Evolutionary conservation across 495 filamentous ascomycete genomes (phyloP).

Genomic region (Tuber umbilicatum): DNA sequence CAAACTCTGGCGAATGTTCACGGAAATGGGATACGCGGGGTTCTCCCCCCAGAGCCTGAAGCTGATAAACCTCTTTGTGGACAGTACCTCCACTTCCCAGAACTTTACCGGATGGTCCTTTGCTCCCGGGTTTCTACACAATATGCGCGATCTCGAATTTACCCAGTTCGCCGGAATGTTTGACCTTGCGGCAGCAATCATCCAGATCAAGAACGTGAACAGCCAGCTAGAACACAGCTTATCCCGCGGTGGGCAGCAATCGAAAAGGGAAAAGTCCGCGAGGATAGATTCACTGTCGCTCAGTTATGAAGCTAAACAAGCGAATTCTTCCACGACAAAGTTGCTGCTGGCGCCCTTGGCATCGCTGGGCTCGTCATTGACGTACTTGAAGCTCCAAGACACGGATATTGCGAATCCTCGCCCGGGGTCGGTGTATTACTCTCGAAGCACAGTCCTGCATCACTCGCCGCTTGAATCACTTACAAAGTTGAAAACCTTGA

Average conservation of each 20-base stretch:
- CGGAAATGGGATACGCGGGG: constrained; percentile 32
- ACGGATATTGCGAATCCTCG: constrained; percentile 21
- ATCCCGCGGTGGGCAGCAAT: constrained; percentile 12
- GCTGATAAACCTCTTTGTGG: constrained; percentile 30
- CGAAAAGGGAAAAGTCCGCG: constrained; percentile 5
- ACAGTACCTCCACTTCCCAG: constrained; percentile 20
- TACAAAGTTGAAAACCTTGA: constrained; percentile 25
- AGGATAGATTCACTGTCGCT: constrained; percentile 29
- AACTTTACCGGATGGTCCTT: constrained; percentile 30
- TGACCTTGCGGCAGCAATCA: constrained; percentile 19
- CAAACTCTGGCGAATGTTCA: constrained; percentile 34
- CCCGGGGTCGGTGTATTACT: constrained; percentile 24
- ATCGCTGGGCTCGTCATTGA: constrained; percentile 25
- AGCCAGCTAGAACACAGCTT: constrained; percentile 23
- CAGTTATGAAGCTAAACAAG: constrained; percentile 33
- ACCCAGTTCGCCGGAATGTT: constrained; percentile 28
- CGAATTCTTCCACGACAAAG: not conserved
- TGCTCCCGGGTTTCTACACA: constrained; percentile 21
- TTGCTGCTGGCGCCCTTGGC: constrained; percentile 15
- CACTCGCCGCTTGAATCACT: constrained; percentile 37
- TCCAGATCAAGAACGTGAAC: constrained; percentile 19
- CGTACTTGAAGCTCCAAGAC: constrained; percentile 33
- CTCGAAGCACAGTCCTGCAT: constrained; percentile 17
- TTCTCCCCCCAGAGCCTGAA: constrained; percentile 32
- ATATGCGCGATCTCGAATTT: constrained; percentile 28